Evolutionary conservation across 768 basidiomycete species (phyloP).

Genomic region (Trametes maxima): DNA sequence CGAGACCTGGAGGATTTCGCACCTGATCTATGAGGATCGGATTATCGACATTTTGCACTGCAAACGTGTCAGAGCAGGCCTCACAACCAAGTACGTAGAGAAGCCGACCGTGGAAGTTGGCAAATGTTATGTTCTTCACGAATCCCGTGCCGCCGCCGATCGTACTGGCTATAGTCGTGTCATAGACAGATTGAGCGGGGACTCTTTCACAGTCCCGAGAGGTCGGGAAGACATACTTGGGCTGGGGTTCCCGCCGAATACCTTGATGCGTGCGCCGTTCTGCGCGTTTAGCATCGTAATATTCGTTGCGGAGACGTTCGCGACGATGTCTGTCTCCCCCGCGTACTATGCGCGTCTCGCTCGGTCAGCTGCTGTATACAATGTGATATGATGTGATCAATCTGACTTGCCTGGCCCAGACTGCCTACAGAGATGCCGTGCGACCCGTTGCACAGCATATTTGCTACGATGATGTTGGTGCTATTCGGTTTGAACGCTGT

Average conservation of each 20-base stretch:
- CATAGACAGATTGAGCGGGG: neutral
- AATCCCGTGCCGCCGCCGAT: constrained; percentile 47
- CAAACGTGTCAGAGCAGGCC: constrained; percentile 18
- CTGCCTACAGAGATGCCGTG: constrained; percentile 55
- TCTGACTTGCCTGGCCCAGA: constrained; percentile 40
- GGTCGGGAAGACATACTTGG: constrained; percentile 29
- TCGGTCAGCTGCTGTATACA: neutral
- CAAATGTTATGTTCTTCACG: constrained; percentile 36
- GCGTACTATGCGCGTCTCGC: constrained; percentile 33
- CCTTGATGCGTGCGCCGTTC: constrained; percentile 56
- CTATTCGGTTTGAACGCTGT: constrained; percentile 49
- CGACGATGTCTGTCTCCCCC: constrained; percentile 45
- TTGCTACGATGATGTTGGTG: constrained; percentile 43
- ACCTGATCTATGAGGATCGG: constrained; percentile 45
- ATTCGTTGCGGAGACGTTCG: constrained; percentile 45
- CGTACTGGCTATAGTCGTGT: constrained; percentile 30
- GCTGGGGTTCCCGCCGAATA: constrained; percentile 47
- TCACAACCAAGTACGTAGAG: neutral
- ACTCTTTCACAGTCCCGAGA: too few relatives aligned
- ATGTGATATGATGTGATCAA: too few relatives aligned
- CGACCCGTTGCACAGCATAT: constrained; percentile 47
- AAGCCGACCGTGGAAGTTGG: constrained; percentile 34
- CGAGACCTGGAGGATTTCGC: neutral
- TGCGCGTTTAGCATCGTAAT: constrained; percentile 48
- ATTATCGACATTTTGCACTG: constrained; percentile 43